Base-by-base conservation (phyloP, 768 basidiomycete genomes). In the Boletus subparvulus region DNA sequence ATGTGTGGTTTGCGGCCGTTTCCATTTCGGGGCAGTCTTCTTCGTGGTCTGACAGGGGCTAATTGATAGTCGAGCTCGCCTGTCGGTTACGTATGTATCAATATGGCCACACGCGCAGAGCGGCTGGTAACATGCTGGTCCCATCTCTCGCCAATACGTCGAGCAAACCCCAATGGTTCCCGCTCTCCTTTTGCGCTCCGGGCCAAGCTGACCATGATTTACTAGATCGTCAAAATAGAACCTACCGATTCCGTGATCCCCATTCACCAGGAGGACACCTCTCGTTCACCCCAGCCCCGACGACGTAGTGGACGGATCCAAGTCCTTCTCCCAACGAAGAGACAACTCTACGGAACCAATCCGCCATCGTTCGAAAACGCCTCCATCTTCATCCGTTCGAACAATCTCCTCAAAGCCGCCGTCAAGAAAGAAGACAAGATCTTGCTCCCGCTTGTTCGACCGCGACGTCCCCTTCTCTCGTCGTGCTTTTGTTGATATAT, bases 361-460 rank as follows among this genome's bases (percentile, higher is more conserved):
- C 53, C 35, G 11, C 60, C 58, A 1, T 19, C 6, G 2, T 57
- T 57, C 26, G 64, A 65, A 30, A 50, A 46, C 2, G 58, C 61
- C 0, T 47, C 58, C 0, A 41, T 4, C 8, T 52, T 52, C 48
- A 64, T 66, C 33, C 50, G 54, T 2, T 32, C 30, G 9, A 48
- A 53, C 4, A 45, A 64, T 13, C 28, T 2, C 8, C 24, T 63
- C 35, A 2, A 21, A 1, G 24, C 6, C 13, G 8, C 9, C 11
- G 12, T 65, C 45, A 60, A 65, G 47, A 55, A 65, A 19, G 65
- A 65, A 45, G 47, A 43, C 43, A 47, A 21, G 21, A 4, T 57
- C 39, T 0, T 13, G 0, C 3, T 2, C 2, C 4, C 2, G 4
- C 13, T 50, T 17, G 59, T 60, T 48, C 41, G 50, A 30, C 21